phyloP scores from a whole-genome alignment of 495 filamentous ascomycete species.

The Peziza echinospora region DNA sequence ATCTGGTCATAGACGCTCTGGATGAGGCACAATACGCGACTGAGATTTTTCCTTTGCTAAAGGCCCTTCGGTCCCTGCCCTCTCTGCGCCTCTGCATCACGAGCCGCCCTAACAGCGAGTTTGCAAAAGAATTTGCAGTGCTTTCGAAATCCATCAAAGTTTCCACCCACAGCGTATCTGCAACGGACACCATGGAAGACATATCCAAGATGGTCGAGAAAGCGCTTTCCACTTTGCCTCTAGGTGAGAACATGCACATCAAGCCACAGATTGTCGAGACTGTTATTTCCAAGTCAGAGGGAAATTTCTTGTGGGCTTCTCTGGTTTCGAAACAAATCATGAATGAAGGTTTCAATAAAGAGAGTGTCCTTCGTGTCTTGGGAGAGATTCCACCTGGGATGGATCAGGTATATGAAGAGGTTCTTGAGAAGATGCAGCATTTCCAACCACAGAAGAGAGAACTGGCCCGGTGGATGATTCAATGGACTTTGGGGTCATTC shows the following conservation, averaged over 20 bases:
- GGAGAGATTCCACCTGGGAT: slow-evolving; percentile 23
- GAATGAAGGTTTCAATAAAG: slow-evolving; percentile 15
- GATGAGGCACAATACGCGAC: slow-evolving; percentile 20
- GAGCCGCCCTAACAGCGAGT: slow-evolving; percentile 4
- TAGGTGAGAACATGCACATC: slow-evolving; percentile 6
- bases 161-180: not conserved
- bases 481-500: slow-evolving; percentile 17
- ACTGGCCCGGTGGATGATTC: slow-evolving; percentile 18
- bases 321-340: slow-evolving; percentile 21
- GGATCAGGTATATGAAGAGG: slow-evolving; percentile 23
- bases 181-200: slow-evolving; percentile 14
- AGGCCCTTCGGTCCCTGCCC: slow-evolving; percentile 1
- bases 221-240: slow-evolving; percentile 6
- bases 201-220: slow-evolving; percentile 8
- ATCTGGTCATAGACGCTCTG: slow-evolving; percentile 22
- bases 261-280: slow-evolving; percentile 6
- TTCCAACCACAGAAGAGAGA: slow-evolving; percentile 7
- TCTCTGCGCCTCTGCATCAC: slow-evolving; percentile 10
- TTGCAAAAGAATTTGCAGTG: slow-evolving; percentile 5
- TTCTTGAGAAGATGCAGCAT: slow-evolving; percentile 16
- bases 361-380: slow-evolving; percentile 18
- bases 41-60: slow-evolving; percentile 11
- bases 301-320: slow-evolving; percentile 20
- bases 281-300: slow-evolving; percentile 9
- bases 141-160: slow-evolving; percentile 1